A percentile compares a stretch with the other conserved stretches of the same genome.
Conservation (phyloP, 768 basidiomycete genomes). For the Serpula lacrymans region DNA sequence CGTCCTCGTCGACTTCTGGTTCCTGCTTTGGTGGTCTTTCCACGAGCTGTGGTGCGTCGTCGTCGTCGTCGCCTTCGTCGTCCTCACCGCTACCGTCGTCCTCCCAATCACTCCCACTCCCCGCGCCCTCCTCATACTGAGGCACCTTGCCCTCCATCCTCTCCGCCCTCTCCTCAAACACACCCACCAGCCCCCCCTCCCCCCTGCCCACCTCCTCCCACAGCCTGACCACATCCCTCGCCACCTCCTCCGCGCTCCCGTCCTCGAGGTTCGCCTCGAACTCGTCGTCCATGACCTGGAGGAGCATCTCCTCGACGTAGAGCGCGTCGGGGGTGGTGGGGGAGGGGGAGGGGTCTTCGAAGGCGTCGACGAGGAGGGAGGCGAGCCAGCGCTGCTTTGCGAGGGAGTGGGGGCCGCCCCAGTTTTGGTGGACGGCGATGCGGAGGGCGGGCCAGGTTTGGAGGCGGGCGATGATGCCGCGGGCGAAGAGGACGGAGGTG, state of each 20-base stretch:
- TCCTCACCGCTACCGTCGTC: slow-evolving; percentile 42
- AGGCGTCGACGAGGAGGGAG: slow-evolving; percentile 74
- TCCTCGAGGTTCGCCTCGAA: slow-evolving; percentile 86
- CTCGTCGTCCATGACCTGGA: slow-evolving; percentile 85
- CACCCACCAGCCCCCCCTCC: slow-evolving; percentile 46
- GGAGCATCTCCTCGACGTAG: slow-evolving; percentile 78
- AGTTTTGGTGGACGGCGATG: slow-evolving; percentile 78
- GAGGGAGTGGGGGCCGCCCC: slow-evolving; percentile 75
- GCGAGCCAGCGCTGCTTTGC: slow-evolving; percentile 87
- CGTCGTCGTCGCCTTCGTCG: slow-evolving; percentile 27
- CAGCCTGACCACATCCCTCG: slow-evolving; percentile 64
- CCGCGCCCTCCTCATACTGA: slow-evolving; percentile 39
- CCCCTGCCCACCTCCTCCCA: slow-evolving; percentile 56
- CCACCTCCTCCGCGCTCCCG: slow-evolving; percentile 71
- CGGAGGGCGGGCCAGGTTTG: slow-evolving; percentile 82
- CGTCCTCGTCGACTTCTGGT: slow-evolving; percentile 86
- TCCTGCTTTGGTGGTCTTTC: slow-evolving; percentile 42
- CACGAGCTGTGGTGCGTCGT: slow-evolving; percentile 52
- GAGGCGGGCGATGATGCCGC: slow-evolving; percentile 81
- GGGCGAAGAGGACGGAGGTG: slow-evolving; percentile 71
- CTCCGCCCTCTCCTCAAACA: slow-evolving; percentile 65
- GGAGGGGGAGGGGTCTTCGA: slow-evolving; percentile 50
- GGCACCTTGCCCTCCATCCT: slow-evolving; percentile 55
- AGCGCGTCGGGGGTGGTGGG: slow-evolving; percentile 51
- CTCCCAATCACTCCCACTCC: slow-evolving; percentile 42